phyloP scores from a whole-genome alignment of 2,329 filamentous ascomycete species.

The Fusarium ambrosium region DNA sequence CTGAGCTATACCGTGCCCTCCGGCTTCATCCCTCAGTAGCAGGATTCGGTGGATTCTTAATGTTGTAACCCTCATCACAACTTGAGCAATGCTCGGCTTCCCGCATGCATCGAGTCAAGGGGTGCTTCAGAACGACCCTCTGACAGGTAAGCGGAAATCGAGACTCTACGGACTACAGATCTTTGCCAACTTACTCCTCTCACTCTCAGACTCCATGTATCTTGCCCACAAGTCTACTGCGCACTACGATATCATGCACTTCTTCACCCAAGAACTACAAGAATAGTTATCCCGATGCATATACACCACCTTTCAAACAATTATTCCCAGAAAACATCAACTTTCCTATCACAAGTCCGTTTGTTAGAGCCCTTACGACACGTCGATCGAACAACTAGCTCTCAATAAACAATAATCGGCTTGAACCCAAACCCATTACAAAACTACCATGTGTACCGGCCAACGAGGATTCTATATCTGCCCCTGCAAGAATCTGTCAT shows the following conservation, averaged over 20 bases:
- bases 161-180: neutral
- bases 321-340: neutral
- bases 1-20: neutral
- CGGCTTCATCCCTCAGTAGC: neutral
- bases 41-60: constrained; percentile 4
- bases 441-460: constrained; percentile 44
- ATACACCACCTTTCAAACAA: neutral
- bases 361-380: neutral
- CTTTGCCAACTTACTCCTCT: neutral
- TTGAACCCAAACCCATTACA: neutral
- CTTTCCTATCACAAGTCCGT: neutral
- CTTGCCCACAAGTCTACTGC: neutral
- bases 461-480: constrained; percentile 43
- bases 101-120: constrained; percentile 24
- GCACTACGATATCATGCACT: neutral
- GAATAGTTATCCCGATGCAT: neutral
- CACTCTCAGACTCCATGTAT: neutral
- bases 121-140: neutral
- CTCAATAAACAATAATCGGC: neutral
- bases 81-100: constrained; percentile 25
- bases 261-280: neutral
- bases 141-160: neutral
- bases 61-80: constrained; percentile 12
- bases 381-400: neutral
- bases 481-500: constrained; percentile 41